Base-by-base conservation (phyloP, 2,329 filamentous ascomycete genomes). In the Dothistroma pini region DNA sequence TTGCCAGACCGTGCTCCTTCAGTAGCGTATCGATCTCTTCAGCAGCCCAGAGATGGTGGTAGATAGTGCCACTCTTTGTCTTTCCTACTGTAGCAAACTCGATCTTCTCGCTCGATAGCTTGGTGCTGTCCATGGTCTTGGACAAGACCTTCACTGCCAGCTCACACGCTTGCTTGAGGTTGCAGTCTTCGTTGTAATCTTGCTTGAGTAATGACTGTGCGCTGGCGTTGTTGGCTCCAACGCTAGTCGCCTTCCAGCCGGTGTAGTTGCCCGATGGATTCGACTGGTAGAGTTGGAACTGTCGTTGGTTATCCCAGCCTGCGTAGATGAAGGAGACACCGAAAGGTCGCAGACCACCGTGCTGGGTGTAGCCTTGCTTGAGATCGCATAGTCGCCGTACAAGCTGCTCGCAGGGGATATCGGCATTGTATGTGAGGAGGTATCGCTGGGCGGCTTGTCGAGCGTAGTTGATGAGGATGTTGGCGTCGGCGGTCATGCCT, bases 91-190 rank as follows among this genome's bases (percentile, higher is more conserved):
- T 99, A 69, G 95, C 96, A 74, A 99, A 99, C 75, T 99, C 95
- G 75, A 99, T 96, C 86, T 99, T 99, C 84, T 99, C 95, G 75
- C 92, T 96, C 82, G 92, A 97, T 75, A 99, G 80, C 84, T 97
- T 99, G 58, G 93, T 97, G 58, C 93, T 96, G 77, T 99, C 95
- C 96, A 99, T 99, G 6, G 95, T 99, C 87, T 99, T 99, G 85
- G 95, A 97, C 68, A 99, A 80, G 66, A 99, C 95, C 85, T 99
- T 99, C 76, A 99, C 95, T 11, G 95, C 95, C 84, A 97, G 89
- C 58, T 89, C 92, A 76, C 95, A 99, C 4, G 96, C 95, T 81
- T 99, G 95, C 81, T 96, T 91, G 74, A 99, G 78, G 68, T 91
- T 89, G 78, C 93, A 97, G 70, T 97, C 93, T 80, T 99, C 95